phyloP scores from a whole-genome alignment of 257 asterid genomes.

The Solanum pinnatisectum region DNA sequence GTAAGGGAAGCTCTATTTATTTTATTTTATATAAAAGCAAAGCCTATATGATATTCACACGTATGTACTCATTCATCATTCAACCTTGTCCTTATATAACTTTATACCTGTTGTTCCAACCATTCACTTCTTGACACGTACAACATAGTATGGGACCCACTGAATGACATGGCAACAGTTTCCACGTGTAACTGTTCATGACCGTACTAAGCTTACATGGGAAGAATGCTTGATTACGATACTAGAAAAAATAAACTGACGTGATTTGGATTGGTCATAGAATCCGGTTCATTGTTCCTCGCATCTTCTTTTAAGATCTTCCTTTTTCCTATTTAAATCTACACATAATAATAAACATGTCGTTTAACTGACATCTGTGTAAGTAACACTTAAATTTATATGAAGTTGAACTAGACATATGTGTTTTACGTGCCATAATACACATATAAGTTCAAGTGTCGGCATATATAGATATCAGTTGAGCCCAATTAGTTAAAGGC shows the following conservation, averaged over 20 bases:
- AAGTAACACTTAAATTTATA: too few species aligned
- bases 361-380: too few species aligned
- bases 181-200: background rate
- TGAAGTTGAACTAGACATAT: background rate
- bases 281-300: constrained; percentile 30
- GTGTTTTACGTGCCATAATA: too few species aligned
- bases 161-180: background rate
- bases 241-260: background rate
- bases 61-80: background rate
- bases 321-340: background rate
- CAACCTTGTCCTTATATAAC: background rate
- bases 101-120: background rate
- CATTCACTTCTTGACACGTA: background rate
- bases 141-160: background rate
- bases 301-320: background rate
- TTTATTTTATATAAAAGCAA: background rate
- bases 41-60: background rate
- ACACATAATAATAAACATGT: too few species aligned
- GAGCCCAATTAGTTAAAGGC: background rate
- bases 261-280: constrained; percentile 20
- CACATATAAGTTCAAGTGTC: background rate
- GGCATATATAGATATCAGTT: too few species aligned
- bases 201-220: background rate
- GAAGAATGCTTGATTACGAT: background rate
- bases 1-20: too few species aligned